Conservation (phyloP, 352 stramenopile genomes). For the Globisporangium solare region DNA sequence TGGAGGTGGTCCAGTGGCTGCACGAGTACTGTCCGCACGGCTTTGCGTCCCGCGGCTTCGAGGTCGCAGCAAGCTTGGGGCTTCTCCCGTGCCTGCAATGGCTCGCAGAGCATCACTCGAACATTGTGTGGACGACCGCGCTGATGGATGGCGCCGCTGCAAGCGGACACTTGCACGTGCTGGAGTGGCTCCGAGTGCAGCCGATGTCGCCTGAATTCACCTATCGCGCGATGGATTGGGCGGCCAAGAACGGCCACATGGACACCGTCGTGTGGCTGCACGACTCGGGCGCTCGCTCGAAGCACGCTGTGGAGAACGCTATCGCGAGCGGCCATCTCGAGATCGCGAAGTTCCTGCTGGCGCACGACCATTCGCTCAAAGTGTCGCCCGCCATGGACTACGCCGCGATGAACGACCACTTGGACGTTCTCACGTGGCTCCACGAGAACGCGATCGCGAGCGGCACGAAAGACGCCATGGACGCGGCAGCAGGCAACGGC, state of each 20-base stretch:
- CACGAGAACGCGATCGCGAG: constrained; percentile 6
- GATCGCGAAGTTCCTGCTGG: constrained; percentile 5
- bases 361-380: neutral
- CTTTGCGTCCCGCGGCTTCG: constrained; percentile 3
- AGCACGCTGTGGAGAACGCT: constrained; percentile 5
- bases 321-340: constrained; percentile 4
- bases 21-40: constrained; percentile 5
- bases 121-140: constrained; percentile 7
- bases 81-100: constrained; percentile 2
- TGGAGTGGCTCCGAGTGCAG: constrained; percentile 3
- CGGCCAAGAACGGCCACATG: neutral
- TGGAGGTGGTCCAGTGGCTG: constrained; percentile 5
- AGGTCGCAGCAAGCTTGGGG: constrained; percentile 2
- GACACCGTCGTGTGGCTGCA: constrained; percentile 7
- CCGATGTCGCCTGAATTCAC: constrained; percentile 1
- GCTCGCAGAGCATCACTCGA: neutral
- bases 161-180: neutral
- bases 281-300: neutral
- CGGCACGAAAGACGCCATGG: constrained; percentile 13
- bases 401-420: constrained; percentile 7
- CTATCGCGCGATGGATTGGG: constrained; percentile 3
- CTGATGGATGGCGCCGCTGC: constrained; percentile 5
- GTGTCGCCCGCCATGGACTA: constrained; percentile 13
- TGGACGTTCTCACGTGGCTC: constrained; percentile 7
- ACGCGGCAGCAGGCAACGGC: constrained; percentile 25